Conservation (phyloP, 257 asterid genomes). For the Buddleja alternifolia region DNA sequence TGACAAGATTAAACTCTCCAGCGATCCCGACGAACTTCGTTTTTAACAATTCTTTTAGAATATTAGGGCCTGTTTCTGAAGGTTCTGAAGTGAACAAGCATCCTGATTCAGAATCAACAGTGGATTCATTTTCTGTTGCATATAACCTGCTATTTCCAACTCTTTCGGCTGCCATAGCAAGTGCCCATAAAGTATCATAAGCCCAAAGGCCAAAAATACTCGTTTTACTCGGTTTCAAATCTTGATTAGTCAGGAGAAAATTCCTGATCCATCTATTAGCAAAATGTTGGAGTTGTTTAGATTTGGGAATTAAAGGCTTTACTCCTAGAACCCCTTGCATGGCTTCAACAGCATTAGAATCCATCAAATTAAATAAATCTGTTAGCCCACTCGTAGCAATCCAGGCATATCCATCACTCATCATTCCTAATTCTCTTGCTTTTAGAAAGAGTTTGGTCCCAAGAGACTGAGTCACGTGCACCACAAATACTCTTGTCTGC, state of each 20-base stretch:
- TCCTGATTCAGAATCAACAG: too few relatives aligned
- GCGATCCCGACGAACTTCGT: slow-evolving; percentile 37
- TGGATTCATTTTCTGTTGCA: too few relatives aligned
- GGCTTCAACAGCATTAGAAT: slow-evolving; percentile 18
- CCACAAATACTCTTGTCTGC: slow-evolving; percentile 45
- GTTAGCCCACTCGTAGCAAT: slow-evolving; percentile 36
- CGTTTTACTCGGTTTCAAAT: not conserved
- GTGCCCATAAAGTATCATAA: slow-evolving; percentile 34
- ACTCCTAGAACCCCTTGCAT: slow-evolving; percentile 47
- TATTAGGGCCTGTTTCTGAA: not conserved
- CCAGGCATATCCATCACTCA: slow-evolving; percentile 44
- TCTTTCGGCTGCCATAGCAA: slow-evolving; percentile 35
- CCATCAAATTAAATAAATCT: slow-evolving; percentile 19
- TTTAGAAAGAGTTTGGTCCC: slow-evolving; percentile 27
- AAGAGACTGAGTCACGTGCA: slow-evolving; percentile 34
- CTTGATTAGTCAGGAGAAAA: slow-evolving; percentile 15
- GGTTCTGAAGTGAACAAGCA: too few relatives aligned
- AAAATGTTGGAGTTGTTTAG: slow-evolving; percentile 18
- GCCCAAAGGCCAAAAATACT: slow-evolving; percentile 46
- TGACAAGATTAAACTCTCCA: slow-evolving; percentile 37
- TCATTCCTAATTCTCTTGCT: slow-evolving; percentile 38
- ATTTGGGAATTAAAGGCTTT: slow-evolving; percentile 33
- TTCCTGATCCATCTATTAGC: slow-evolving; percentile 33
- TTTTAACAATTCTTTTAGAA: slow-evolving; percentile 31
- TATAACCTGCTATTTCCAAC: not conserved